These are phyloP conservation scores for Leptographium galeiforme DNA, from an alignment of 2,329 filamentous ascomycete genomes.

Conservation along the genomic window DNA sequence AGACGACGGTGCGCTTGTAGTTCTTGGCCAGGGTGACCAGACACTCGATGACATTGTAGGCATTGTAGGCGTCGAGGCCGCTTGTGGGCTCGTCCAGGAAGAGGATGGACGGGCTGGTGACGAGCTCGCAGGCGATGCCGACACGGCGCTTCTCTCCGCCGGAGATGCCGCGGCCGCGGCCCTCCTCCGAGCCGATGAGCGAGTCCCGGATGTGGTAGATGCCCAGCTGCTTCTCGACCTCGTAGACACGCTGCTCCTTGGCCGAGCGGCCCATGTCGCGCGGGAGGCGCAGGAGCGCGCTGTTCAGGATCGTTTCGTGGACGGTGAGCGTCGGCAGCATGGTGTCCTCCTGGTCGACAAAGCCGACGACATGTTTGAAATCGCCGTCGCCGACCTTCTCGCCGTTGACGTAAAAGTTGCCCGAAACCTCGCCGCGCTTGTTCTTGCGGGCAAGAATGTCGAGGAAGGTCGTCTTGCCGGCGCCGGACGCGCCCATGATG, in stretches of 20 bases:
- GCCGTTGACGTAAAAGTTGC: slow-evolving; percentile 86
- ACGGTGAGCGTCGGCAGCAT: slow-evolving; percentile 93
- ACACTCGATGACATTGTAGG: slow-evolving; percentile 95
- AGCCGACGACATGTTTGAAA: slow-evolving; percentile 85
- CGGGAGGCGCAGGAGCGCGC: slow-evolving; percentile 81
- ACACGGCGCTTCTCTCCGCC: slow-evolving; percentile 94
- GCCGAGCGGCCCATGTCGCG: slow-evolving; percentile 73
- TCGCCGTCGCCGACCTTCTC: slow-evolving; percentile 75
- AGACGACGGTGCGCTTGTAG: slow-evolving; percentile 93
- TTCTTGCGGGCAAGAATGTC: slow-evolving; percentile 96
- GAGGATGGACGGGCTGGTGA: slow-evolving; percentile 91
- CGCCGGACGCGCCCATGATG: slow-evolving; percentile 96
- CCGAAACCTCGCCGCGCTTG: slow-evolving; percentile 67
- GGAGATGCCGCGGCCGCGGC: slow-evolving; percentile 85
- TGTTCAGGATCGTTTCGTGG: slow-evolving; percentile 93
- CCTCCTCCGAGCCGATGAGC: slow-evolving; percentile 90
- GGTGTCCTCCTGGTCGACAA: slow-evolving; percentile 96
- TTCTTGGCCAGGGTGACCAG: slow-evolving; percentile 88
- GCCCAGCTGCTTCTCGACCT: slow-evolving; percentile 91
- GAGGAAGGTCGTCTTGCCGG: slow-evolving; percentile 92
- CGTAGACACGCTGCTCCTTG: slow-evolving; percentile 84
- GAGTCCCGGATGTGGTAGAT: slow-evolving; percentile 92
- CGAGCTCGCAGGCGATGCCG: slow-evolving; percentile 91
- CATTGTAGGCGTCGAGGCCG: slow-evolving; percentile 90
- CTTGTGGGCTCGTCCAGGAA: slow-evolving; percentile 97